Base-by-base conservation (phyloP, 2,329 filamentous ascomycete species). In the Fusarium compactum region DNA sequence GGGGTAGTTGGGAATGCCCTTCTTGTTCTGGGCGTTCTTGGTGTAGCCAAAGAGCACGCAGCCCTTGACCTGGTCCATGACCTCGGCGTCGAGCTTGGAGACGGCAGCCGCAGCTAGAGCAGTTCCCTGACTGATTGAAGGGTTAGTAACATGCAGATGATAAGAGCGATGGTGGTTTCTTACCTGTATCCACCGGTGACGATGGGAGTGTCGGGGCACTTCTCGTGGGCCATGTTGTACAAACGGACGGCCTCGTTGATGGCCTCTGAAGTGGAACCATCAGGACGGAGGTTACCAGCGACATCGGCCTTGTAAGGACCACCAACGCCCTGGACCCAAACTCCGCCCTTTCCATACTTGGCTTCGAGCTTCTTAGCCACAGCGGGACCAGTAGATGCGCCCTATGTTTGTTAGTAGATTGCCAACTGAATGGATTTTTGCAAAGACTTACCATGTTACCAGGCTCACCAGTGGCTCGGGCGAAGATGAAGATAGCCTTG, bases 301-400 rank as follows among this genome's bases (percentile, higher is more conserved):
- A 62, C 44, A 7, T 61, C 59, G 1, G 59, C 59, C 4, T 27
- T 43, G 12, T 62, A 62, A 0, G 56, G 59, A 0, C 59, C 56
- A 8, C 59, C 59, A 22, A 61, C 59, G 15, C 59, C 59, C 15
- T 62, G 59, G 5, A 62, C 38, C 59, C 59, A 62, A 5, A 62
- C 50, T 7, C 20, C 7, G 10, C 34, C 50, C 9, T 53, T 53
- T 9, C 50, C 50, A 8, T 53, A 53, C 24, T 53, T 53, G n/a
- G 50, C 24, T 16, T 53, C 50, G 2, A 53, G 34, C 50, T 53
- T 53, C 20, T 25, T 53, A 12, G 50, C 50, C 18, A 53, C 50
- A 16, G 18, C 18, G 14, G 50, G 50, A 4, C 50, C 50, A 4
- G 50, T 53, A 5, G 50, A 53, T 1, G 34, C 15, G 7, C 50